phyloP scores from a whole-genome alignment of 192 early-diverging fungal genomes.

The Pilobolus umbonatus region DNA sequence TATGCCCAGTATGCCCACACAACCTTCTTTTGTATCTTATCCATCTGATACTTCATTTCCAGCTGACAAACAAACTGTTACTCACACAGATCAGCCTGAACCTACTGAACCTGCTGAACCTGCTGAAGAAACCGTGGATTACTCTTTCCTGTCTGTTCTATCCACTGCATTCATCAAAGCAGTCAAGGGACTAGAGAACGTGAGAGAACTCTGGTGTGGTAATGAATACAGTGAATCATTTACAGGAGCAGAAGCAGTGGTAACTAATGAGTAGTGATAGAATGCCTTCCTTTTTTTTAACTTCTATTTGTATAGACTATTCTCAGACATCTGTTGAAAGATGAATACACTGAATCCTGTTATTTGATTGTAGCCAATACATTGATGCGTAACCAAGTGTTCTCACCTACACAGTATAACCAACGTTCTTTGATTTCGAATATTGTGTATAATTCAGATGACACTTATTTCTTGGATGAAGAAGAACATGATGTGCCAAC shows the following conservation, averaged over 20 bases:
- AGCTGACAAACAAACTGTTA: background rate
- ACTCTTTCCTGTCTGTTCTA: slow-evolving; percentile 21
- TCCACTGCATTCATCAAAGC: slow-evolving; percentile 4
- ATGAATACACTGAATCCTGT: slow-evolving; percentile 3
- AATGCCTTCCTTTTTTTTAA: background rate
- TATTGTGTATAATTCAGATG: slow-evolving; percentile 29
- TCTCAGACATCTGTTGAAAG: slow-evolving; percentile 15
- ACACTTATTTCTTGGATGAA: slow-evolving; percentile 29
- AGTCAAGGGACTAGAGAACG: slow-evolving; percentile 8
- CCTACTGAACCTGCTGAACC: background rate
- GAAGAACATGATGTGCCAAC: slow-evolving; percentile 52
- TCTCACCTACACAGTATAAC: slow-evolving; percentile 24
- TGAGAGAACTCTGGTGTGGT: slow-evolving; percentile 20
- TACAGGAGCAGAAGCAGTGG: slow-evolving; percentile 30
- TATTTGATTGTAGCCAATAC: slow-evolving; percentile 22
- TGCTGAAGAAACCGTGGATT: no score
- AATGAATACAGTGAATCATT: slow-evolving; percentile 27
- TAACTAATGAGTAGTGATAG: no score
- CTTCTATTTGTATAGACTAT: no score
- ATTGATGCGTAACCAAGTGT: slow-evolving; percentile 27
- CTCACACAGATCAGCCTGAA: background rate
- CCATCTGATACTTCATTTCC: background rate
- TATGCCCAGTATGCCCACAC: background rate
- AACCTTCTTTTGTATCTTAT: background rate
- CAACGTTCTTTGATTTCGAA: slow-evolving; percentile 28